Percentiles rank a stretch among this genome's conserved stretches.
These are phyloP conservation scores for Leavenworthia alabamica DNA, from an alignment of 345 rosid species.

Conservation along the genomic window DNA sequence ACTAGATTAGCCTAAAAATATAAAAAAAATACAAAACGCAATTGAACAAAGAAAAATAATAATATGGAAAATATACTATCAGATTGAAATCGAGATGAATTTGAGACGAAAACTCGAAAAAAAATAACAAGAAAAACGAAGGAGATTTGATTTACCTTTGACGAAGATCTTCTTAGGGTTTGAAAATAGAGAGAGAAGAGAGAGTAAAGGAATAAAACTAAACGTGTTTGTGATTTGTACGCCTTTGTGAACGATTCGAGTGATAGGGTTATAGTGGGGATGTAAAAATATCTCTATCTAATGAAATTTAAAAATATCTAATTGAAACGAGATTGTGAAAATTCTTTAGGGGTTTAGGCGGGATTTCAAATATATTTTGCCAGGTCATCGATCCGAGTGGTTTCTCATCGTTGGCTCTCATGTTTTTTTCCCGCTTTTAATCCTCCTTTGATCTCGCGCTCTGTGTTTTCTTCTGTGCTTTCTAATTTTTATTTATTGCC, in stretches of 20 bases:
- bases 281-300: slow-evolving; percentile 29
- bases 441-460: not conserved
- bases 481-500: not conserved
- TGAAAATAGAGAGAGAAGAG: not conserved
- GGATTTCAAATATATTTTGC: slow-evolving; percentile 50
- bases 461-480: slow-evolving; percentile 55
- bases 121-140: not conserved
- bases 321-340: slow-evolving; percentile 52
- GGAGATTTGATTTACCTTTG: slow-evolving; percentile 19
- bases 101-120: not conserved
- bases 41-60: not conserved
- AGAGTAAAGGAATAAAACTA: not conserved
- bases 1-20: slow-evolving; percentile 28
- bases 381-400: slow-evolving; percentile 69
- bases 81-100: not conserved
- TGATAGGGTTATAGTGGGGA: slow-evolving; percentile 20
- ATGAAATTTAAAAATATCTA: slow-evolving; percentile 30
- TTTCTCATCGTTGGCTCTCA: slow-evolving; percentile 23
- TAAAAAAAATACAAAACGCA: not conserved
- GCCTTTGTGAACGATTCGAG: slow-evolving; percentile 23
- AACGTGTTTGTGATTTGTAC: slow-evolving; percentile 19
- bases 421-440: slow-evolving; percentile 28
- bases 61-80: not conserved
- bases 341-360: slow-evolving; percentile 66
- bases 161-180: slow-evolving; percentile 1